Conservation (phyloP, 2,329 filamentous ascomycete species). For the Aspergillus udagawae region DNA sequence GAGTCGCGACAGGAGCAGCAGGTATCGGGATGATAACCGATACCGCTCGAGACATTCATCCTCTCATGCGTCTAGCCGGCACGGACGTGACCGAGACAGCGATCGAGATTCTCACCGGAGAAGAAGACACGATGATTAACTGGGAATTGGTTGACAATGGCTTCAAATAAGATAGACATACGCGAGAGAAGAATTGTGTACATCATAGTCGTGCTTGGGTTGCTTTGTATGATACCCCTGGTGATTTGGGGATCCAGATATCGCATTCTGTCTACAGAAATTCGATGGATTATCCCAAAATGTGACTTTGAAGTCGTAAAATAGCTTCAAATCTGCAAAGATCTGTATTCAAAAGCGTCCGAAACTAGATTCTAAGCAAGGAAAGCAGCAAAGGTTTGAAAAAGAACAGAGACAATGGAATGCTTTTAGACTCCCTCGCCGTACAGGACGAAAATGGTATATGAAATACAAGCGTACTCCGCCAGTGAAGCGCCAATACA, state of each 20-base stretch:
- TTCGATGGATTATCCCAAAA: not conserved
- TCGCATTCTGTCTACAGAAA: not conserved
- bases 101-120: conserved; percentile 29
- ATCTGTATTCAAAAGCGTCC: not conserved
- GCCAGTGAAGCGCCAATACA: conserved; percentile 17
- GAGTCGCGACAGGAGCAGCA: conserved; percentile 28
- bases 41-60: conserved; percentile 32
- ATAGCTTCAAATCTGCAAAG: not conserved
- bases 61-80: conserved; percentile 26
- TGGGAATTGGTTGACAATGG: not conserved
- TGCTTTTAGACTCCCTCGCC: conserved; percentile 11
- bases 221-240: conserved; percentile 2
- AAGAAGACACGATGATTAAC: conserved; percentile 24
- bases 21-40: conserved; percentile 29
- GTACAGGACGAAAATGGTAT: not conserved
- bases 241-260: conserved; percentile 1
- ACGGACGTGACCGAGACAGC: conserved; percentile 18
- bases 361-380: not conserved
- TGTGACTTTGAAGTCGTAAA: not conserved
- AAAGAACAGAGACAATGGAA: not conserved
- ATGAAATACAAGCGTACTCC: conserved; percentile 17
- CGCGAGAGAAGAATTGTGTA: not conserved
- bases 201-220: not conserved
- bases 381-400: not conserved
- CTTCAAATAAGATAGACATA: not conserved